These are phyloP conservation scores for Arthrobotrys conoides DNA, from an alignment of 2,329 filamentous ascomycete genomes.

Conservation along the genomic window DNA sequence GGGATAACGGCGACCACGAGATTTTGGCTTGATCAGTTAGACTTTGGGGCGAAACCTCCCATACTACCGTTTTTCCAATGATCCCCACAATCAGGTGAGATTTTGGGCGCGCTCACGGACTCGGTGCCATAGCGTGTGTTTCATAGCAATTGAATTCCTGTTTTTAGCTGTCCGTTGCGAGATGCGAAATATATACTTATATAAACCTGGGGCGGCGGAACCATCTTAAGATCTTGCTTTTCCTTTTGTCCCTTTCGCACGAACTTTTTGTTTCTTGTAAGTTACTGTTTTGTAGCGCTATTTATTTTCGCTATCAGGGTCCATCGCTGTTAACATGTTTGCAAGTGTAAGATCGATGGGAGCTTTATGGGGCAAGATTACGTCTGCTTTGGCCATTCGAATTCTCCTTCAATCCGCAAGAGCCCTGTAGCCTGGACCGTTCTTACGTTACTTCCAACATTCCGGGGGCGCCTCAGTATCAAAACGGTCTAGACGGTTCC, in stretches of 20 bases:
- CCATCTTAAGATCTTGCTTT: slow-evolving; percentile 26
- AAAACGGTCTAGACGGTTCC: slow-evolving; percentile 30
- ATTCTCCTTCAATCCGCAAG: slow-evolving; percentile 7
- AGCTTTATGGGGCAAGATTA: slow-evolving; percentile 38
- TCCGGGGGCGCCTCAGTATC: slow-evolving; percentile 34
- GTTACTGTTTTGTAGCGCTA: background rate
- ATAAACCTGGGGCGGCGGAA: slow-evolving; percentile 19
- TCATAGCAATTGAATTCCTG: slow-evolving; percentile 13
- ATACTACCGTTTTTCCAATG: background rate
- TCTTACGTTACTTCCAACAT: slow-evolving; percentile 9
- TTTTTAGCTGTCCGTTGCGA: slow-evolving; percentile 22
- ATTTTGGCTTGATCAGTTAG: slow-evolving; percentile 15
- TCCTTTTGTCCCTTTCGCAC: slow-evolving; percentile 11
- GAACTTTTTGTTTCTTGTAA: background rate
- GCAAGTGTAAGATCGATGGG: slow-evolving; percentile 26
- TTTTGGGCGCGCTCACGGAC: slow-evolving; percentile 12
- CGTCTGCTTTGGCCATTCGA: slow-evolving; percentile 34
- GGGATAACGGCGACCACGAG: slow-evolving; percentile 22
- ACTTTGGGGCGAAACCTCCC: slow-evolving; percentile 23
- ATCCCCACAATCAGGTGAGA: slow-evolving; percentile 45
- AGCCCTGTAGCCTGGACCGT: slow-evolving; percentile 36
- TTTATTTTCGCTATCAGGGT: slow-evolving; percentile 32
- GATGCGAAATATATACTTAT: slow-evolving; percentile 25
- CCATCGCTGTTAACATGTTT: slow-evolving; percentile 40
- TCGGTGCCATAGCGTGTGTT: background rate